Percentiles rank a stretch among this genome's conserved stretches.
Conservation (phyloP, 2,329 filamentous ascomycete species). For the Epichloe coenophiala region DNA sequence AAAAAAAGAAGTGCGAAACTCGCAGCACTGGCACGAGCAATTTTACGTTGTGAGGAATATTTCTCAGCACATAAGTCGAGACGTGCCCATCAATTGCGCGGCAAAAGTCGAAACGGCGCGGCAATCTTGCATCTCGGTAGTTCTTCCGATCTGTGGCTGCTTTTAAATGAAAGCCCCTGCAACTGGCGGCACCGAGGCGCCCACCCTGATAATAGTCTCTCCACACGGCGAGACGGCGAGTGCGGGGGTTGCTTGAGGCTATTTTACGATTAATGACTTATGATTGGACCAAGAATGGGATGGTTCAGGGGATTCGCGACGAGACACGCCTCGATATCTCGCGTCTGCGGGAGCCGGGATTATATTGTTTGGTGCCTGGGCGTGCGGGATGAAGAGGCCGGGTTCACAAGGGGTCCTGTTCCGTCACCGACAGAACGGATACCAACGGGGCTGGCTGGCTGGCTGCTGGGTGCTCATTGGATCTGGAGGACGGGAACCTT, state of each 20-base stretch:
- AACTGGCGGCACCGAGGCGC: constrained; percentile 14
- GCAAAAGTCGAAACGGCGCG: constrained; percentile 12
- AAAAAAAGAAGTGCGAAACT: no score
- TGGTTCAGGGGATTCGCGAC: constrained; percentile 13
- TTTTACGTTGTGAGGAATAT: neutral
- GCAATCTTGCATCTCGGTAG: constrained; percentile 22
- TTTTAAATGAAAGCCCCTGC: constrained; percentile 17
- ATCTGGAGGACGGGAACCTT: neutral
- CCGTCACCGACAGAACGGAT: neutral
- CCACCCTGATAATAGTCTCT: constrained; percentile 12
- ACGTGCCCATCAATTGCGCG: constrained; percentile 18
- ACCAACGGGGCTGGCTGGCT: neutral
- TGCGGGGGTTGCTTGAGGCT: constrained; percentile 17
- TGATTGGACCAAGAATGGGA: constrained; percentile 34
- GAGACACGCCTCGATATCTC: constrained; percentile 27
- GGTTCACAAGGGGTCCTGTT: constrained; percentile 10
- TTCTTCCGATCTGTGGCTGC: constrained; percentile 26
- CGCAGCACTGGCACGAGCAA: neutral
- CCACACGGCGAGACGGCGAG: constrained; percentile 13
- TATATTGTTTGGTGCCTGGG: constrained; percentile 4
- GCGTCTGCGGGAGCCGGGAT: constrained; percentile 13
- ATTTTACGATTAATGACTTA: constrained; percentile 36
- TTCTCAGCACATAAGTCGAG: constrained; percentile 5
- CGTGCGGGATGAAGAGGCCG: constrained; percentile 5
- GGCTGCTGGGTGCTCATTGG: neutral